These are phyloP conservation scores for Durusdinium trenchii DNA, from an alignment of 73 alveolate genomes.

Conservation along the genomic window DNA sequence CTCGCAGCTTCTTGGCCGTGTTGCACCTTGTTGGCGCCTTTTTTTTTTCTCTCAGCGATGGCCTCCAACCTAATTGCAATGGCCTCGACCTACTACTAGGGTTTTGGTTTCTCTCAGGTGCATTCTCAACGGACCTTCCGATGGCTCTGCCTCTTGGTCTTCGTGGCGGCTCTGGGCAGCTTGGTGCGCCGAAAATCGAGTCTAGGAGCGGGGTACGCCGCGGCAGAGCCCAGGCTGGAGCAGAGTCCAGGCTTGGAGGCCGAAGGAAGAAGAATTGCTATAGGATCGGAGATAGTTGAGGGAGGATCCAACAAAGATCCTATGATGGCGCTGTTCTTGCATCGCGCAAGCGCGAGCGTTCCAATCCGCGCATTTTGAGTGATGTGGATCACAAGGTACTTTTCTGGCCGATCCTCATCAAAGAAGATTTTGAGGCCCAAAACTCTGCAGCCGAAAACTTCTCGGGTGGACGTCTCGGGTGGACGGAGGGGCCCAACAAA, in stretches of 20 bases:
- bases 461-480: no score
- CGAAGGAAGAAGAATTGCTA: no score
- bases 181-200: slow-evolving; percentile 23
- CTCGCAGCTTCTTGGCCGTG: neutral
- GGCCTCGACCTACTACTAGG: neutral
- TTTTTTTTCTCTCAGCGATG: neutral
- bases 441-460: no score
- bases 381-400: neutral
- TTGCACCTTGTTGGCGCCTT: no score
- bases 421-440: slow-evolving; percentile 89
- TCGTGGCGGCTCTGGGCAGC: slow-evolving; percentile 53
- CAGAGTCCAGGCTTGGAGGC: no score
- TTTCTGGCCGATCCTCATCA: slow-evolving; percentile 84
- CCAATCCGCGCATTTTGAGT: neutral
- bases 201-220: neutral
- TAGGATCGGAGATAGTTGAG: no score
- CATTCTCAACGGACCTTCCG: slow-evolving; percentile 83
- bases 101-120: neutral
- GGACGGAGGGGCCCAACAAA: no score
- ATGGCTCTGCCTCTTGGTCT: slow-evolving; percentile 25
- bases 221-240: neutral
- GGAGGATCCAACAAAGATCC: no score
- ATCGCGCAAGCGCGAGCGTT: neutral
- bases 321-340: neutral
- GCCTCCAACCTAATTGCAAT: neutral